phyloP scores from a whole-genome alignment of 2,329 filamentous ascomycete genomes.

The Ophiobolus disseminans region DNA sequence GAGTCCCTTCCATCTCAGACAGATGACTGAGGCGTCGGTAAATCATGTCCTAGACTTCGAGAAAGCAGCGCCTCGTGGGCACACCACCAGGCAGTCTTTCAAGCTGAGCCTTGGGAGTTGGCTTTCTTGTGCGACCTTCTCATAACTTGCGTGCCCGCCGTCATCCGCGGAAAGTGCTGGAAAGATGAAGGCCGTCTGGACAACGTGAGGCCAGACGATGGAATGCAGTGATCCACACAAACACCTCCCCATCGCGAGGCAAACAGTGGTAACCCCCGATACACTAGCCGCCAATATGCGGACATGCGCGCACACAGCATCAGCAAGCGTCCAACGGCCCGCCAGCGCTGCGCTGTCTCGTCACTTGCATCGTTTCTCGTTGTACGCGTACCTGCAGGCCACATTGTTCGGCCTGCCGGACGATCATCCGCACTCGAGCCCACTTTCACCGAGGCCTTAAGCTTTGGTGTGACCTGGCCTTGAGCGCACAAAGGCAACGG shows the following conservation, averaged over 20 bases:
- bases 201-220: neutral
- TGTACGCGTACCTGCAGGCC: slow-evolving; percentile 13
- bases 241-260: neutral
- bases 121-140: slow-evolving; percentile 7
- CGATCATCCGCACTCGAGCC: neutral
- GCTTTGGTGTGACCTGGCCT: neutral
- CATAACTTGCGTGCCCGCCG: slow-evolving; percentile 2
- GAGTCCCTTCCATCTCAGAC: slow-evolving; percentile 12
- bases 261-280: neutral
- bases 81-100: slow-evolving; percentile 1
- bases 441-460: neutral
- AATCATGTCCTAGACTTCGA: slow-evolving; percentile 3
- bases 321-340: slow-evolving; percentile 9
- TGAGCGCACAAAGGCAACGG: slow-evolving; percentile 1
- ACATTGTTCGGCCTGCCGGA: slow-evolving; percentile 7
- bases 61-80: slow-evolving; percentile 7
- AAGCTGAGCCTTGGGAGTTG: neutral
- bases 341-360: slow-evolving; percentile 6
- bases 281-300: slow-evolving; percentile 1
- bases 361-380: slow-evolving; percentile 3
- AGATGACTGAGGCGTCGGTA: slow-evolving; percentile 1
- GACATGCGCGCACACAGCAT: slow-evolving; percentile 7
- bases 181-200: neutral
- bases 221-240: slow-evolving; percentile 8
- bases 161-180: neutral